These are phyloP conservation scores for Hypoxylon intermedium DNA, from an alignment of 495 filamentous ascomycete species.

Conservation along the genomic window DNA sequence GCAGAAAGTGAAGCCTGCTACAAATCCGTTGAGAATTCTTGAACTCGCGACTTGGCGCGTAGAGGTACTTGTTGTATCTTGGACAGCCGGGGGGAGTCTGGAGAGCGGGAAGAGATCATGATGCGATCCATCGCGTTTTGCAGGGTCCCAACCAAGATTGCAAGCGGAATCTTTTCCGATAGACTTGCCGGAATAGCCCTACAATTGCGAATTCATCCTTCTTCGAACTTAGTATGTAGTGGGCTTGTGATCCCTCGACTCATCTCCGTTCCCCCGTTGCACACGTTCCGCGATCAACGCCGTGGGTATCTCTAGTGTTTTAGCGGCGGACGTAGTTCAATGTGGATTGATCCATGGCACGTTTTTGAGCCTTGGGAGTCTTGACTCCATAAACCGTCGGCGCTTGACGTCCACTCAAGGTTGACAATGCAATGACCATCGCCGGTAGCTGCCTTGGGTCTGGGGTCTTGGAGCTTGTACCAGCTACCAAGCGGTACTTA, in stretches of 20 bases:
- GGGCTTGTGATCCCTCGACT: constrained; percentile 19
- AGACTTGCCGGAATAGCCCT: constrained; percentile 7
- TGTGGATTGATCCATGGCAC: constrained; percentile 12
- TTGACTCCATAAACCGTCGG: not conserved
- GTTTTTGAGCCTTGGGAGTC: not conserved
- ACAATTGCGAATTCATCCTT: not conserved
- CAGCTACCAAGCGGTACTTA: not conserved
- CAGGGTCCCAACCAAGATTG: constrained; percentile 8
- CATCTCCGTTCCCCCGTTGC: constrained; percentile 23
- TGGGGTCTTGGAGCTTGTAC: constrained; percentile 13
- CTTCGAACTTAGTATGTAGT: constrained; percentile 1
- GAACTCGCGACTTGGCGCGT: too few species aligned
- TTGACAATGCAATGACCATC: constrained; percentile 9
- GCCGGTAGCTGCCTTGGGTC: constrained; percentile 26
- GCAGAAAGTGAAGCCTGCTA: too few species aligned
- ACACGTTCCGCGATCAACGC: constrained; percentile 8
- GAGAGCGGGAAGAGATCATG: too few species aligned
- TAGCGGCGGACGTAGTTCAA: too few species aligned
- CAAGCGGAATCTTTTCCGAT: constrained; percentile 29
- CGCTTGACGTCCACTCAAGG: constrained; percentile 14
- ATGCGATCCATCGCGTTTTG: too few species aligned
- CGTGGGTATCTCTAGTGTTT: constrained; percentile 5
- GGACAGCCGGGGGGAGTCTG: not conserved
- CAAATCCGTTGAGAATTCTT: too few species aligned
- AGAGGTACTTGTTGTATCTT: not conserved